Evolutionary conservation across 1,284 basidiomycete genomes (phyloP).

Genomic region (Cerioporus squamosus): DNA sequence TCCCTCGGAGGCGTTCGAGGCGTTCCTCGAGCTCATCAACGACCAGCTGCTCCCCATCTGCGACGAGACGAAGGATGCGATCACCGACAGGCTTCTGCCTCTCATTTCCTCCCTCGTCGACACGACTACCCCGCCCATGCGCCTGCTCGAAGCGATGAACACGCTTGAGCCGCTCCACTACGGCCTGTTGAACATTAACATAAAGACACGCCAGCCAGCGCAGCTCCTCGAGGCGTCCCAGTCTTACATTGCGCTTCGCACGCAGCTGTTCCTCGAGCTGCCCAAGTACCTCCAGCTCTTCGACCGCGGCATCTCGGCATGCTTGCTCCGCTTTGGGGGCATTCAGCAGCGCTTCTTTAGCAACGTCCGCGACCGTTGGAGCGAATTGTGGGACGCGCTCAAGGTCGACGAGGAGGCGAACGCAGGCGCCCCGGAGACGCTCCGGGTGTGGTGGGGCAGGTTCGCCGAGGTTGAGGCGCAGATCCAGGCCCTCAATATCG

Average conservation of each 20-base stretch:
- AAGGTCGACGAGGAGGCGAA: conserved; percentile 75
- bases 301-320: conserved; percentile 56
- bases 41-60: conserved; percentile 57
- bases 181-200: conserved; percentile 64
- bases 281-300: conserved; percentile 64
- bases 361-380: conserved; percentile 65
- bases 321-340: conserved; percentile 52
- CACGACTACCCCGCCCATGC: conserved; percentile 61
- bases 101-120: conserved; percentile 58
- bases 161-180: conserved; percentile 71
- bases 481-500: conserved; percentile 49
- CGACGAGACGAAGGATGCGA: conserved; percentile 45
- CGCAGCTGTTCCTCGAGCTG: conserved; percentile 69
- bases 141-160: conserved; percentile 70
- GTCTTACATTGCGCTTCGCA: conserved; percentile 74
- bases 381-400: conserved; percentile 78
- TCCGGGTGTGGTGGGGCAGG: conserved; percentile 65
- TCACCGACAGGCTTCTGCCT: conserved; percentile 58
- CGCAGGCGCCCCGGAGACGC: conserved; percentile 66
- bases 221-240: conserved; percentile 70
- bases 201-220: conserved; percentile 65
- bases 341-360: conserved; percentile 65
- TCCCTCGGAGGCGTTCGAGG: conserved; percentile 70
- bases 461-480: conserved; percentile 66
- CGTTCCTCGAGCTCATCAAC: conserved; percentile 65